Evolutionary conservation across 345 rosid species (phyloP), one percentile per base, ranked within the genome.

Genomic region (Mangifera indica): DNA sequence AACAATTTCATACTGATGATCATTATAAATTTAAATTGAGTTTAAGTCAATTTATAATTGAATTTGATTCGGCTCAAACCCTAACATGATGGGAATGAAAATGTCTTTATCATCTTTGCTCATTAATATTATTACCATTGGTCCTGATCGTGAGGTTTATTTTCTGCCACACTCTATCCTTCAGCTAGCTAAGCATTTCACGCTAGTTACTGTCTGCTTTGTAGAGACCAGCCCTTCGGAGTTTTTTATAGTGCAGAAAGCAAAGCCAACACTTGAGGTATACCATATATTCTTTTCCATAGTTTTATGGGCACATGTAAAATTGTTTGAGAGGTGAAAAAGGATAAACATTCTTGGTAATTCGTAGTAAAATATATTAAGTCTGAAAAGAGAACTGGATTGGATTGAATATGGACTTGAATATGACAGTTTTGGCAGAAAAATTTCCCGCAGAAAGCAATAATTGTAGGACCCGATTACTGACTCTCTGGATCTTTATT

Each of bases 121-220:
- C 45, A 4, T 34, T 34, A 34, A 34, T 34, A 34, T 3, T 3
- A 34, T 2, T 34, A 34, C 7, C 4, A 34, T 34, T 32, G 63
- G 79, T 45, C 57, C 51, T 67, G 68, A 26, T 58, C 48, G 26
- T 65, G 80, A 73, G 73, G 76, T 60, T 72, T 14, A 57, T 54
- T 65, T 73, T 73, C 56, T 59, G 70, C 80, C 70, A 54, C 70
- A 34, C 10, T 34, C 10, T 34, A 51, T 60, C 51, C 64, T 22
- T 53, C 32, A 14, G 54, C 60, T 22, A 53, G 32, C 67, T 42
- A 44, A 55, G 37, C 61, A 65, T 45, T 63, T 72, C n/a, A 72
- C 18, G 51, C 42, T 66, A 22, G 45, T 59, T 49, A 46, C 24
- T 72, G 69, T 79, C 69, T 72, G 2, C 51, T 63, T 61, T 61